Evolutionary conservation across 371 early-diverging fungal genomes (phyloP), one percentile per base, ranked within the genome.

Genomic region (Mortierella sp.): DNA sequence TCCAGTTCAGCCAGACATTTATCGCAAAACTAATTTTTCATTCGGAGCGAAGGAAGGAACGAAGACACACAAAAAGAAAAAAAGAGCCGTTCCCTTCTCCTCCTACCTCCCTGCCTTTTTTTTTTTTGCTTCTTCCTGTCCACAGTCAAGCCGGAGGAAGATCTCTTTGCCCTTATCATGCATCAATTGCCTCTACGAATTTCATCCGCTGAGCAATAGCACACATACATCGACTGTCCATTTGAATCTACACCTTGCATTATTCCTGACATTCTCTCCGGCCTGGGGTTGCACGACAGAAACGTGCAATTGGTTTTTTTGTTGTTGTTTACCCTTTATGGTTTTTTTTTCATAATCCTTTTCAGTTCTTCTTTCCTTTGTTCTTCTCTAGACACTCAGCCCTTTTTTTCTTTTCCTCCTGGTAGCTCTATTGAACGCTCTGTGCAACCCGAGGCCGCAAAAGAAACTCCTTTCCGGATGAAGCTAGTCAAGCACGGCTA

Each of bases 31-130:
- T 46, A 57, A 61, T 31, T 61, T 50, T 61, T 40, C 44, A 53
- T 57, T 37, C 74, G 74, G 74, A 74, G 74, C 74, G 74, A 64
- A 74, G 74, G 74, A 74, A 57, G 74, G 74, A 74, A 46, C 74
- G 74, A 61, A 21, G 21, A n/a, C n/a, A 28, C 13, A 11, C 21
- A 5, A 57, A 57, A 5, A 59, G 14, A 57, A 31, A 44, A 28
- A 44, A 73, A 57, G 57, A 57, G 61, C 73, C 44, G 26, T 26
- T n/a, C 72, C 28, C n/a, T n/a, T n/a, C n/a, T n/a, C n/a, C n/a
- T n/a, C 48, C 28, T 24, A 40, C 21, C 28, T 1, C 48, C 72
- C 31, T 51, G 16, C 14, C 28, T 51, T 10, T 44, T 37, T n/a
- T n/a, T n/a, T n/a, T n/a, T 61, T 61, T 61, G 21, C 19, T 21